A percentile compares a stretch with the other conserved stretches of the same genome.
Evolutionary conservation across 2,329 filamentous ascomycete species (phyloP).

Genomic region (Incumbomyces delicatus): DNA sequence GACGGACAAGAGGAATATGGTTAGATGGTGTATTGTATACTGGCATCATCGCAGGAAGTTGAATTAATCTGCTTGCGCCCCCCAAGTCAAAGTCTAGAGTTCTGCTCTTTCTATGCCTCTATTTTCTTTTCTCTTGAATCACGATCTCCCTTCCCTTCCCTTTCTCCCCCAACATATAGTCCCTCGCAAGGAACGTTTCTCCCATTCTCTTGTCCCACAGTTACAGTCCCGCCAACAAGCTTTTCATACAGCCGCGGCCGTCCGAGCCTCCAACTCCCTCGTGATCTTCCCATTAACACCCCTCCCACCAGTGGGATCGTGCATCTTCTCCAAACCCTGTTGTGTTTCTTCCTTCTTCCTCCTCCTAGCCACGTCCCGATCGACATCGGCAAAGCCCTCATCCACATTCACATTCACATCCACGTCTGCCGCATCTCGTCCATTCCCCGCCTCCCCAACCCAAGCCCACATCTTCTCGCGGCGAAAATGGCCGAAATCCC

Average conservation of each 20-base stretch:
- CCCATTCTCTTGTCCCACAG: no score
- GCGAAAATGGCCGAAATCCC: constrained; percentile 80
- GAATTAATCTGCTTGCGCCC: no score
- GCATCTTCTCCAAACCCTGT: background rate
- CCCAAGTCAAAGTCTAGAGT: no score
- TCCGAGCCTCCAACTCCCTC: constrained; percentile 13
- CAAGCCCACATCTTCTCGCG: constrained; percentile 59
- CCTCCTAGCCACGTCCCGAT: constrained; percentile 14
- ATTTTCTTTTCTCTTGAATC: no score
- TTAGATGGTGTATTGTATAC: no score
- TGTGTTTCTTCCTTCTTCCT: background rate
- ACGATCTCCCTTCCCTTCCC: no score
- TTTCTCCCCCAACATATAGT: no score
- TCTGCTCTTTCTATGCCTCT: no score
- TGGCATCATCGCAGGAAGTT: no score
- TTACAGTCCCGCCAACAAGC: no score
- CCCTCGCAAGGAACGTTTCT: no score
- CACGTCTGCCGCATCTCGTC: background rate
- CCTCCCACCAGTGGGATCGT: constrained; percentile 19
- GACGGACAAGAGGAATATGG: background rate
- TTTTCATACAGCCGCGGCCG: no score
- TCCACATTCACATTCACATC: constrained; percentile 33
- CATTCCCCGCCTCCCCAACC: constrained; percentile 31
- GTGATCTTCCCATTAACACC: constrained; percentile 19
- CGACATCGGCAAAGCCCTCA: constrained; percentile 22